Base-by-base conservation (phyloP, 2,329 filamentous ascomycete genomes). In the Bipolaris gigantea region DNA sequence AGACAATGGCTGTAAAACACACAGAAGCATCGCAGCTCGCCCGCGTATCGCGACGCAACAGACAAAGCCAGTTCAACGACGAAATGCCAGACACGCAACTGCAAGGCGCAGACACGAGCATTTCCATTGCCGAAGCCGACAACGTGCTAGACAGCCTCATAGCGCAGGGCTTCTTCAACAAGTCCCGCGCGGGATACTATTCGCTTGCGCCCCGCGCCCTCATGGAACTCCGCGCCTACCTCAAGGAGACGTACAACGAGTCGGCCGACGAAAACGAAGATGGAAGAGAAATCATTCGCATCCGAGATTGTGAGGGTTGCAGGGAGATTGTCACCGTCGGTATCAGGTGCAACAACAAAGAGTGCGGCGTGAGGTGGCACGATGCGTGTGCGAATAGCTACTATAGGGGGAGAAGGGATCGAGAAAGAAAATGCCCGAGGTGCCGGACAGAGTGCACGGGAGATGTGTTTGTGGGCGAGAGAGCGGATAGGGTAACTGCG, bases 241-340 rank as follows among this genome's bases (percentile, higher is more conserved):
- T 99, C 44, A 77, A 90, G n/a, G 89, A 90, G 48, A 90, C 88
- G 25, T 99, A 96, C 75, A 97, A 99, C 69, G 89, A 95, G 50
- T 76, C 81, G 0, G 83, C 85, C 1, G 53, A 56, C 13, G 57
- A 55, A 9, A 79, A 80, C 1, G 85, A 84, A 9, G 85, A 85
- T 32, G 70, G 77, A 0, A 76, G 75, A 1, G 73, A 69, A 0
- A 58, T 90, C 69, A 38, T 47, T 16, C 85, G 86, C 58, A 89
- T 99, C 71, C 96, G 94, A 76, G 85, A 87, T 59, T 99, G 94
- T 72, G 84, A 89, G 67, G 92, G 90, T 0, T 99, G 94, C 75
- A 89, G 86, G 73, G 92, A 96, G 61, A 88, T 97, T 57, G 85
- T 97, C 36, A 99, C 93, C 0, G 78, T 89, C 60, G 83, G 71